phyloP scores from a whole-genome alignment of 768 basidiomycete genomes.

The Roridomyces roridus region DNA sequence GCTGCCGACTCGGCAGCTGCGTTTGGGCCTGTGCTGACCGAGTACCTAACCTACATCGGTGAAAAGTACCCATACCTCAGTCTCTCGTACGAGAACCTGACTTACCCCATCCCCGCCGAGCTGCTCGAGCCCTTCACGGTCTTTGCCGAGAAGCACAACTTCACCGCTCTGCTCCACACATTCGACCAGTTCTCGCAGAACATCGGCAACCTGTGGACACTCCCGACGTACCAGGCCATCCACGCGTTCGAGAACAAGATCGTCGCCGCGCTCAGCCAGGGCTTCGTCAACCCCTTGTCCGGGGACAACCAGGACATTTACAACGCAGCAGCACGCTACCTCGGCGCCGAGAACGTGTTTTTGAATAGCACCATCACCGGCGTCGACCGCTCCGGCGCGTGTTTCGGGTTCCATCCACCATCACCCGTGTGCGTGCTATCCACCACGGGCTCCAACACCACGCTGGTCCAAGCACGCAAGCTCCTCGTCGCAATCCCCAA shows the following conservation, averaged over 20 bases:
- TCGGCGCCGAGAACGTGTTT: constrained; percentile 5
- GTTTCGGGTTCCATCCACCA: not conserved
- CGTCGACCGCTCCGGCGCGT: constrained; percentile 6
- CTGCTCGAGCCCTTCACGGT: constrained; percentile 8
- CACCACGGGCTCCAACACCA: not conserved
- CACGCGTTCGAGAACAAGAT: constrained; percentile 3
- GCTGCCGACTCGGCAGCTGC: not conserved
- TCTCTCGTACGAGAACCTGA: constrained; percentile 11
- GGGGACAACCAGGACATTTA: constrained; percentile 10
- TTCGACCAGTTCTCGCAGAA: constrained; percentile 1
- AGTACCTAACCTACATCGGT: not conserved
- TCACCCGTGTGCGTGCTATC: not conserved
- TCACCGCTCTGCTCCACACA: constrained; percentile 4
- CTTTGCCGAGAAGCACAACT: constrained; percentile 10
- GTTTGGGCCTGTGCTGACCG: not conserved
- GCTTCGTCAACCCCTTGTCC: not conserved
- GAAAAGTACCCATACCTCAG: constrained; percentile 7
- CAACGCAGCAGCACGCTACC: not conserved
- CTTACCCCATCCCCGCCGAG: constrained; percentile 2
- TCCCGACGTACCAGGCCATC: constrained; percentile 6
- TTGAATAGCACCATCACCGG: constrained; percentile 3
- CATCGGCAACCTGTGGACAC: constrained; percentile 7
- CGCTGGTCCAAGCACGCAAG: constrained; percentile 4
- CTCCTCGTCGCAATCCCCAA: constrained; percentile 12
- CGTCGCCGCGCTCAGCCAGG: not conserved